Evolutionary conservation across 306 rosid genomes (phyloP).

Genomic region (Malus domestica): ASM211411v1 NC_041802.1:31196501-31197000

Average conservation of each 20-base stretch:
- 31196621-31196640: constrained; percentile 64
- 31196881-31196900: constrained; percentile 13
- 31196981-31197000: neutral
- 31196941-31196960: neutral
- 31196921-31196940: constrained; percentile 7
- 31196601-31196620: constrained; percentile 41
- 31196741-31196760: constrained; percentile 81
- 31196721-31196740: constrained; percentile 54
- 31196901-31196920: neutral
- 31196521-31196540: neutral
- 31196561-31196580: neutral
- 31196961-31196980: neutral
- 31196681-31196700: constrained; percentile 53
- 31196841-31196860: constrained; percentile 6
- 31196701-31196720: constrained; percentile 29
- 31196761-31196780: constrained; percentile 61
- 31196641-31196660: constrained; percentile 50
- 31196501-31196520: neutral
- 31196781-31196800: constrained; percentile 60
- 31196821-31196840: neutral
- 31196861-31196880: neutral
- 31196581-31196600: constrained; percentile 16
- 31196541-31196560: neutral
- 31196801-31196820: constrained; percentile 14
- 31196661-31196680: constrained; percentile 49